Evolutionary conservation across 1,139 yeast species (phyloP), one percentile per base, ranked within the genome.

Genomic region (Debaryomyces robertsiae): DNA sequence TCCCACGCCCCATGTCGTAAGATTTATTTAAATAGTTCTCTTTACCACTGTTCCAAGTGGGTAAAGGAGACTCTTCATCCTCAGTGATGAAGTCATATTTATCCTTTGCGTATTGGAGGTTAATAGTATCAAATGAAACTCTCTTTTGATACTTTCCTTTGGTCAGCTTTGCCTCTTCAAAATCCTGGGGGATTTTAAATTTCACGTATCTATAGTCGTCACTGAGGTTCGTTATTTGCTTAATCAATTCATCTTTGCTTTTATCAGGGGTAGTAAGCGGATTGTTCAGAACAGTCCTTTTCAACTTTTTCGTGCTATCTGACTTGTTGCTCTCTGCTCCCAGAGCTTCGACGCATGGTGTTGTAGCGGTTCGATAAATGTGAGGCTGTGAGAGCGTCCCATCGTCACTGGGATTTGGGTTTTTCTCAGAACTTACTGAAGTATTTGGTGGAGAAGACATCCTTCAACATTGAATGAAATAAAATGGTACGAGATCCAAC

Each of bases 91-190:
- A 41, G 28, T 48, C 48, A 27, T 47, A 55, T 14, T 49, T 43
- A 35, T 47, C 50, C 24, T 47, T 48, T 10, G 46, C 45, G 36
- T 47, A 53, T 29, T 50, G 50, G 15, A 58, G 27, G 35, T 58
- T 49, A 14, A 58, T 44, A 10, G 63, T 58, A 43, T 58, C 63
- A 35, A 58, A 58, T 0, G 60, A 51, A 4, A 58, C 60, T 38
- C 62, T 38, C 30, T 53, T 52, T 15, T 49, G 38, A 39, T 50
- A 58, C 15, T 49, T 45, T 7, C 37, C 32, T 11, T 40, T 42
- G 6, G 45, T 43, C 30, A 41, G 45, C 25, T 47, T 42, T 6
- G 36, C 24, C 29, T 48, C 52, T 22, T 42, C 33, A 5, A 41
- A 19, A 3, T 40, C 32, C 6, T 46, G 43, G 7, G 61, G 58